Evolutionary conservation across 192 early-diverging fungal species (phyloP).

Genomic region (Rhizophagus clarus): DNA sequence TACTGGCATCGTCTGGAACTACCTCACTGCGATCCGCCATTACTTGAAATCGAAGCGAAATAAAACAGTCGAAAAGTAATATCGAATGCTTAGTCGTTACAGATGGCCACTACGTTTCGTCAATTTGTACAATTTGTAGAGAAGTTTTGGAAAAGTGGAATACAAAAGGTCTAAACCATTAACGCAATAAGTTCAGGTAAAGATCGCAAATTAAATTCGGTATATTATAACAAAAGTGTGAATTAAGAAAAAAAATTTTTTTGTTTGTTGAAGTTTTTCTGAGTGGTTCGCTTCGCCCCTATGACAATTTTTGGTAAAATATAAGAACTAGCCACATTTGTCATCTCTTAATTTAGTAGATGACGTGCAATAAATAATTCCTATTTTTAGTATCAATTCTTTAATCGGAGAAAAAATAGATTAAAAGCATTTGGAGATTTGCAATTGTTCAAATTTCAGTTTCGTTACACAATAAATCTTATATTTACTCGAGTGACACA

Average conservation of each 20-base stretch:
- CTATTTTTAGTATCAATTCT: not conserved
- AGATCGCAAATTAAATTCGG: not conserved
- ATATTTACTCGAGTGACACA: too few relatives aligned
- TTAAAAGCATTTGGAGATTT: not conserved
- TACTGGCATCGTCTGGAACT: not conserved
- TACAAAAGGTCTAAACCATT: not conserved
- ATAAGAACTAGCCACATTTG: not conserved
- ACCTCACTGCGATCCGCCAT: constrained; percentile 23
- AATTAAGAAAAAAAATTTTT: not conserved
- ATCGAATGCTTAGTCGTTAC: not conserved
- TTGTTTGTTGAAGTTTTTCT: not conserved
- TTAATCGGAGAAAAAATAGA: not conserved
- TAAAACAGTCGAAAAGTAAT: not conserved
- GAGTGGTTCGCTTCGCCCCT: not conserved
- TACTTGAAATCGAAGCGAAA: not conserved
- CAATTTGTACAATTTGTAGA: not conserved
- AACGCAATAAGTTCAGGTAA: not conserved
- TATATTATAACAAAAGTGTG: not conserved
- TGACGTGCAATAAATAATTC: not conserved
- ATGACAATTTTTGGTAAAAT: not conserved
- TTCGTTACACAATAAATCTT: too few relatives aligned
- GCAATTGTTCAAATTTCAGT: not conserved
- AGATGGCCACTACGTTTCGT: not conserved
- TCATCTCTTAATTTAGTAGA: not conserved
- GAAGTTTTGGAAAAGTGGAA: not conserved